Base-by-base conservation (phyloP, 768 basidiomycete genomes). In the Tulasnella sp. region DNA sequence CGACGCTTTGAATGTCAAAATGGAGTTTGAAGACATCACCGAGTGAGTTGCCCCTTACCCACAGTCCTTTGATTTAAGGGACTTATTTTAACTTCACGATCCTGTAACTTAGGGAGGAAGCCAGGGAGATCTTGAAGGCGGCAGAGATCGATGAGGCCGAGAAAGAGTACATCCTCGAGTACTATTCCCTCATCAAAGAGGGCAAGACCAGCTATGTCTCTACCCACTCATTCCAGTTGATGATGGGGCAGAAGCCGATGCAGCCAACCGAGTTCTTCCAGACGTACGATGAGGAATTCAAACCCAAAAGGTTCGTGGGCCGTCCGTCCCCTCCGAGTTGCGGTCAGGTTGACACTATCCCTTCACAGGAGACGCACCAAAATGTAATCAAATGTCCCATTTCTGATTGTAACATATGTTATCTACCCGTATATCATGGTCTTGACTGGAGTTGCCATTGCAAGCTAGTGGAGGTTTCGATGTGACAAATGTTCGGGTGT, bases 121-220 rank as follows among this genome's bases (percentile, higher is more conserved):
- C 9, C 12, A 4, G 21, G 19, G 15, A 2, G 7, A 19, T 48
- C 24, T n/a, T 21, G 11, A 10, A 34, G 19, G 17, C 11, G 17
- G 38, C 49, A 19, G 5, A 60, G 24, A 31, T 53, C 10, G 50
- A 49, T 44, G 38, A 43, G 62, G 59, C 69, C 15, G 70, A 70
- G 53, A 69, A 68, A 55, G 67, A 70, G 54, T 71, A 70, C 49
- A 57, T 70, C 50, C 63, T 67, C 59, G 72, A 72, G 60, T 67
- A 65, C 52, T 69, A 64, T 50, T 66, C 68, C 38, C 70, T 66
- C 21, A 68, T 70, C n/a, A 65, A 68, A 25, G 70, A 68, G 55
- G 70, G 69, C 12, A 71, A 69, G 65, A 67, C 70, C 38, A 65
- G 63, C 63, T 67, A 67, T 55, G 34, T 38, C 15, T 60, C 63